A percentile compares a stretch with the other conserved stretches of the same genome.
Conservation (phyloP, 2,329 filamentous ascomycete species). For the Fusarium aywerte region DNA sequence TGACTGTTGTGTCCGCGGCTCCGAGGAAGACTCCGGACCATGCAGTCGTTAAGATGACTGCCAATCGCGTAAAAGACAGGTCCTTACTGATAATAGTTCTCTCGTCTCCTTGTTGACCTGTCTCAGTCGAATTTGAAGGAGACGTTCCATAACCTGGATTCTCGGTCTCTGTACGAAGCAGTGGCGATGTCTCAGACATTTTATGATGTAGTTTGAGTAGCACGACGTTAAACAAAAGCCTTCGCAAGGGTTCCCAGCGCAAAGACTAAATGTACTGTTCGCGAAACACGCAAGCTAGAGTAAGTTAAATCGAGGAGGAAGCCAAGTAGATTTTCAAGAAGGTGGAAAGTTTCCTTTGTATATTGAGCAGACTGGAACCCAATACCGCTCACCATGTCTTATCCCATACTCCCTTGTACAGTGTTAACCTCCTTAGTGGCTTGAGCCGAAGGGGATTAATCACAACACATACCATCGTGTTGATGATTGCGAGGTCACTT, state of each 20-base stretch:
- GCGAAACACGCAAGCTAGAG: no score
- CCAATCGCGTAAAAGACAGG: neutral
- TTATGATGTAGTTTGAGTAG: no score
- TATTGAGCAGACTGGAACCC: neutral
- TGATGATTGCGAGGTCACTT: neutral
- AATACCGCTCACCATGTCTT: neutral
- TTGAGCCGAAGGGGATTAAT: no score
- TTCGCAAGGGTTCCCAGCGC: rapidly evolving
- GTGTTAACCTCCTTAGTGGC: no score
- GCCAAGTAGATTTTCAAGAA: no score
- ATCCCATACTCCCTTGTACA: neutral
- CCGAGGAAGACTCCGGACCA: conserved; percentile 57
- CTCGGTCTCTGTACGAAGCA: neutral
- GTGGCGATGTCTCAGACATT: neutral
- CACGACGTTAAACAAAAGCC: no score
- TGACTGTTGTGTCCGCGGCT: conserved; percentile 75
- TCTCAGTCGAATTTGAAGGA: rapidly evolving
- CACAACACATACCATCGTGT: no score
- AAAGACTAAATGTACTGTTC: neutral
- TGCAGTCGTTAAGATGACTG: conserved; percentile 6
- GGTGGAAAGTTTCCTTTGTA: neutral
- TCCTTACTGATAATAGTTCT: neutral
- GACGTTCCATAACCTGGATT: neutral
- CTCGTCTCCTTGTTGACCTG: neutral
- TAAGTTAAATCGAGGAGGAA: no score